Base-by-base conservation (phyloP, 108 stramenopile genomes). In the Cyclotella sp. region DNA sequence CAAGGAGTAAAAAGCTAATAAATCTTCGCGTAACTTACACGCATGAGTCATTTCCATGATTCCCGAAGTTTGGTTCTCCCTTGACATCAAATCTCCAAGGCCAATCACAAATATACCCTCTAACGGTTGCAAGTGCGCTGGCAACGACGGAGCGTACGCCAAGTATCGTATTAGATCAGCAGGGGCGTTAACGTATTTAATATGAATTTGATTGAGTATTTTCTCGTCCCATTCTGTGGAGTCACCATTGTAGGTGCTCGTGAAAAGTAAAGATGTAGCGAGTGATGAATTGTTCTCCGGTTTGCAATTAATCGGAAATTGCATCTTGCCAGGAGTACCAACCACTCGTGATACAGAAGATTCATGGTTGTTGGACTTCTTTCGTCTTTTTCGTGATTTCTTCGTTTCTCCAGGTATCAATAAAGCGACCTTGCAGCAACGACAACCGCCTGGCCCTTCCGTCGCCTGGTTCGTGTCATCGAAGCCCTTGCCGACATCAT, bases 361-460 rank as follows among this genome's bases (percentile, higher is more conserved):
- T 39, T 51, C 49, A 44, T 51, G 42, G 21, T 39, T 29, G 28
- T 60, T 44, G 14, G 29, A 51, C 9, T 49, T 52, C 0, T 52
- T 60, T 62, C 27, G 34, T 69, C 59, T 55, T 21, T 49, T 63
- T 45, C 55, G 55, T 24, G 68, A 63, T 46, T 59, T 27, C 34
- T 27, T 59, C 16, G 54, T 57, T 24, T 61, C 9, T 24, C 63
- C 54, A 22, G 73, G 53, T 34, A 81, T 63, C 14, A 81, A 51
- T 49, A 81, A 64, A 34, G 55, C 73, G 1, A 71, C 80, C 49
- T 66, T 70, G 73, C 80, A 81, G 54, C 80, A 81, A 43, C 68
- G 60, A 39, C 79, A 80, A 12, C 47, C 13, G 0, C 39, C 11
- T 40, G 63, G 5, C 1, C 34, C 6, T 34, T 5, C 34, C 6